These are phyloP conservation scores for Eucalyptus caleyi DNA, from an alignment of 345 rosid species.

Conservation along the genomic window DNA sequence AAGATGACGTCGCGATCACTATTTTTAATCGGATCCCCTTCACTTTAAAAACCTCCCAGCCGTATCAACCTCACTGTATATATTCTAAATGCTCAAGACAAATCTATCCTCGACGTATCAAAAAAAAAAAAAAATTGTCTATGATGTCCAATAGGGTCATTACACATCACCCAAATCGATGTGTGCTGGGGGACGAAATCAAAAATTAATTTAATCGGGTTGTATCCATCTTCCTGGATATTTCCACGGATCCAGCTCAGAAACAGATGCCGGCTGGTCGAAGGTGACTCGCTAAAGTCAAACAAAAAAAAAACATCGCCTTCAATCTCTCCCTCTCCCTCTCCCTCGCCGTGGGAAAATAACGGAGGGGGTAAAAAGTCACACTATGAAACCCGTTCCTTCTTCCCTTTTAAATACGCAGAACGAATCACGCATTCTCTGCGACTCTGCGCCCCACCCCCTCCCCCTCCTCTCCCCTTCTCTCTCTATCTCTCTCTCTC, in stretches of 20 bases:
- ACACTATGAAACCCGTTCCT: neutral
- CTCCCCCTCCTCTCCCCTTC: neutral
- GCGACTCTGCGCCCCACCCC: neutral
- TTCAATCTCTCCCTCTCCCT: neutral
- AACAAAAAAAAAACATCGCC: neutral
- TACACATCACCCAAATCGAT: too few species aligned
- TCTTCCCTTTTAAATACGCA: neutral
- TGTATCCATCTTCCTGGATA: neutral
- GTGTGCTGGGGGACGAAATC: too few species aligned
- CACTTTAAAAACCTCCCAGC: neutral
- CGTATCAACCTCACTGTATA: neutral
- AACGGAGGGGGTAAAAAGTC: neutral
- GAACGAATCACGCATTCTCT: neutral
- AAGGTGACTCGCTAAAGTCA: neutral
- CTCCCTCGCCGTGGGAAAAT: neutral
- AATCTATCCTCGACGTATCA: neutral
- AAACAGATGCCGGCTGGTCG: neutral
- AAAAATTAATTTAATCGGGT: neutral
- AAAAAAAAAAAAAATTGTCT: too few species aligned
- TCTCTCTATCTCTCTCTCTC: neutral
- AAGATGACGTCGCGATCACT: rapidly evolving
- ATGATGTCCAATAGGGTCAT: too few species aligned
- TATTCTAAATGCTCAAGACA: neutral
- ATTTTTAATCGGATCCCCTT: neutral
- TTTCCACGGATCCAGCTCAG: neutral